A percentile compares a stretch with the other conserved stretches of the same genome.
These are phyloP conservation scores for Lagenidium giganteum DNA, from an alignment of 352 stramenopile genomes.

Conservation along the genomic window DNA sequence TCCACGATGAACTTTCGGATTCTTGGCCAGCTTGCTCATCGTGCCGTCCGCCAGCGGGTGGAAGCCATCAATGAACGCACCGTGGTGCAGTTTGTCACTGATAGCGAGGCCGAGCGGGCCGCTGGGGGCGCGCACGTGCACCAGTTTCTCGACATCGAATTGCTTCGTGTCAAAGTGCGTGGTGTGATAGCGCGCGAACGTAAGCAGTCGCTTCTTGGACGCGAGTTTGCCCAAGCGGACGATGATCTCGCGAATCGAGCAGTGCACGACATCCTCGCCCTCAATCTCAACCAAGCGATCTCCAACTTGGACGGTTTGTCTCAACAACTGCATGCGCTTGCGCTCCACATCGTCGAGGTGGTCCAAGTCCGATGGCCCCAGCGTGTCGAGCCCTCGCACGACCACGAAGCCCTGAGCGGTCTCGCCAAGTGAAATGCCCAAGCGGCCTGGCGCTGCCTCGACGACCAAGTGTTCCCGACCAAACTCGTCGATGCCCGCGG, in stretches of 20 bases:
- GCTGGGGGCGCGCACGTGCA: constrained; percentile 27
- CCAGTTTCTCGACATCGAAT: constrained; percentile 53
- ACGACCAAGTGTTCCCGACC: constrained; percentile 42
- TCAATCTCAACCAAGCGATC: constrained; percentile 53
- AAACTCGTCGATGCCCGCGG: constrained; percentile 31
- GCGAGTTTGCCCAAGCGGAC: constrained; percentile 33
- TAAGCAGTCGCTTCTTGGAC: constrained; percentile 29
- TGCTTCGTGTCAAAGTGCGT: constrained; percentile 16
- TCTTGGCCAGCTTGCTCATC: constrained; percentile 23
- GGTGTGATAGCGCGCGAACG: constrained; percentile 43
- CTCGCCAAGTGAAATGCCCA: constrained; percentile 53
- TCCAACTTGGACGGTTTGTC: constrained; percentile 26
- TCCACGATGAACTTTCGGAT: constrained; percentile 36
- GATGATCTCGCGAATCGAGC: constrained; percentile 35
- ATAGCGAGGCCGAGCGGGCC: constrained; percentile 46
- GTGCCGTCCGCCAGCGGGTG: constrained; percentile 32
- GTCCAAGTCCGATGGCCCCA: constrained; percentile 17
- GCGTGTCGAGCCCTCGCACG: constrained; percentile 32
- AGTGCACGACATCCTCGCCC: constrained; percentile 38
- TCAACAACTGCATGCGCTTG: constrained; percentile 24
- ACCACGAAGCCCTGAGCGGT: constrained; percentile 36
- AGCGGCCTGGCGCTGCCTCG: constrained; percentile 33
- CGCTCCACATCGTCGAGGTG: constrained; percentile 27
- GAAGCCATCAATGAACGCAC: constrained; percentile 47
- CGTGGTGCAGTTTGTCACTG: constrained; percentile 29